Conservation (phyloP, 192 early-diverging fungal species). For the Pecoramyces ruminantium region DNA sequence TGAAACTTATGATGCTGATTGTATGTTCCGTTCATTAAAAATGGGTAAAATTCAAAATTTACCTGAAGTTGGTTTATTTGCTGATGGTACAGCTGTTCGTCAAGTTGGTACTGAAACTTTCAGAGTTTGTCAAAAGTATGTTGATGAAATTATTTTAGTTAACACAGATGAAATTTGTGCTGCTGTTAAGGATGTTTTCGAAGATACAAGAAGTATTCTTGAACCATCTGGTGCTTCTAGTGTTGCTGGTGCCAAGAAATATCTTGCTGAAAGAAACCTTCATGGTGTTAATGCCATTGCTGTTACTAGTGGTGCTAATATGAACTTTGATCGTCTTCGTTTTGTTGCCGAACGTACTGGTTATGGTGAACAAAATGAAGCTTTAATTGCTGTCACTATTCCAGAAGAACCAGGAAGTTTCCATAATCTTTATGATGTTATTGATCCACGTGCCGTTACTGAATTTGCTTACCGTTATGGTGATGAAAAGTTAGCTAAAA, state of each 20-base stretch:
- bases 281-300: constrained; percentile 25
- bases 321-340: constrained; percentile 96
- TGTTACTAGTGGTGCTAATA: constrained; percentile 86
- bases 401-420: constrained; percentile 83
- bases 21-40: constrained; percentile 66
- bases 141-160: constrained; percentile 86
- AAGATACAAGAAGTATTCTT: constrained; percentile 82
- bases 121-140: constrained; percentile 20
- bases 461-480: constrained; percentile 78
- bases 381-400: constrained; percentile 75
- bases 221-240: constrained; percentile 91
- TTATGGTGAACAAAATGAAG: constrained; percentile 84
- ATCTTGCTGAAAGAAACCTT: constrained; percentile 16
- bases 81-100: constrained; percentile 90
- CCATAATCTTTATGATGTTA: constrained; percentile 54
- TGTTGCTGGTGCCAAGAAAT: constrained; percentile 69
- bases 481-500: constrained; percentile 56
- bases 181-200: constrained; percentile 69
- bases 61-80: constrained; percentile 81
- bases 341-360: constrained; percentile 93
- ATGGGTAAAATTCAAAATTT: constrained; percentile 45
- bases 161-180: constrained; percentile 93
- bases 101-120: constrained; percentile 17
- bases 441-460: constrained; percentile 73
- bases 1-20: constrained; percentile 76